Evolutionary conservation across 371 early-diverging fungal species (phyloP).

Genomic region (Synchytrium microbalum): DNA sequence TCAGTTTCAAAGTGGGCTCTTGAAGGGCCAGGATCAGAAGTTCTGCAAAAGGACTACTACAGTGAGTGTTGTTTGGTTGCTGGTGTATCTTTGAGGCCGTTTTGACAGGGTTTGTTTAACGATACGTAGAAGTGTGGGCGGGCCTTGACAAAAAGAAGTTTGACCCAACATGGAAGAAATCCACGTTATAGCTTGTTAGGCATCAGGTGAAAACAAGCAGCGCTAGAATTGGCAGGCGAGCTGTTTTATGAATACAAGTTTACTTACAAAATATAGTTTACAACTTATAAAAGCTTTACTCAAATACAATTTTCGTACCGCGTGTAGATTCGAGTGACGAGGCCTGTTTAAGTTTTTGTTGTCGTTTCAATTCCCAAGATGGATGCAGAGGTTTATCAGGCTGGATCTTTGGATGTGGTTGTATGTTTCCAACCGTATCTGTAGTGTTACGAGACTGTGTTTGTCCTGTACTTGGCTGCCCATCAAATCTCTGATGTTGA

Average conservation of each 20-base stretch:
- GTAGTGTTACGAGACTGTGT: neutral
- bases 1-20: slow-evolving; percentile 78
- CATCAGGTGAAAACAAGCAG: no score
- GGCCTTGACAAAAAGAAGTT: neutral
- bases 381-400: neutral
- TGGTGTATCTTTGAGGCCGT: neutral
- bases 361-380: neutral
- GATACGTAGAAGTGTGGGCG: neutral
- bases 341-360: neutral
- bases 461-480: neutral
- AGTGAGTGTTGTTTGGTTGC: neutral
- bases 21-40: slow-evolving; percentile 11
- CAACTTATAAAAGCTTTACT: no score
- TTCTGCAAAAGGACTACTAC: neutral
- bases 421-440: neutral
- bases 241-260: no score
- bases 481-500: neutral
- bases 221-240: no score
- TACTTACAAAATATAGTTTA: no score
- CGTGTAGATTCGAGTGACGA: neutral
- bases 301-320: neutral
- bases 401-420: neutral
- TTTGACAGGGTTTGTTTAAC: neutral
- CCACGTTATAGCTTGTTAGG: no score
- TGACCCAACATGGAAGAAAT: neutral